phyloP scores from a whole-genome alignment of 495 filamentous ascomycete species.

The Trichodelitschia bisporula region DNA sequence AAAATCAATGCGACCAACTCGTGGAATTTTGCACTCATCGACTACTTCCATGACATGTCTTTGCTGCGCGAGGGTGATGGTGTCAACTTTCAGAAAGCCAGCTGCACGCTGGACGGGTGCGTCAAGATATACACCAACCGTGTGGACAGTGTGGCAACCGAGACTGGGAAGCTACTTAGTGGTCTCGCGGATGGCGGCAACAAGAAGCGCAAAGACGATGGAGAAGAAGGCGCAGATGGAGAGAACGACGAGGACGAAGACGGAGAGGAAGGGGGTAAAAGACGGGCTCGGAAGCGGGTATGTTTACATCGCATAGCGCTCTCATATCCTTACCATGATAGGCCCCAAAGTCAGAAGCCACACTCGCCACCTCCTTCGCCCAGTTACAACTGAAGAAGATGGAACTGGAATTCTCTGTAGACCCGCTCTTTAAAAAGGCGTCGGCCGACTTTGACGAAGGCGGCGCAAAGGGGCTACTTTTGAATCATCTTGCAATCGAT shows the following conservation, averaged over 20 bases:
- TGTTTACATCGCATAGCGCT: conserved; percentile 3
- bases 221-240: conserved; percentile 37
- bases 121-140: conserved; percentile 98
- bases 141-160: conserved; percentile 93
- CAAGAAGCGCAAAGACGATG: conserved; percentile 37
- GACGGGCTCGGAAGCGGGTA: conserved; percentile 43
- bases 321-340: conserved; percentile 6
- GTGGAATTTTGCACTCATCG: conserved; percentile 97
- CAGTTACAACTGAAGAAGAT: conserved; percentile 88
- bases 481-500: conserved; percentile 92
- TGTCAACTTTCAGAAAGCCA: conserved; percentile 96
- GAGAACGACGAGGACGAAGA: conserved; percentile 52
- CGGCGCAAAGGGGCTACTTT: conserved; percentile 78
- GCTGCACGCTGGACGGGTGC: conserved; percentile 92
- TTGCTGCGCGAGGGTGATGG: conserved; percentile 86
- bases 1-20: conserved; percentile 99
- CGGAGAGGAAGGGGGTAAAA: conserved; percentile 49
- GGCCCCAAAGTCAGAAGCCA: conserved; percentile 65
- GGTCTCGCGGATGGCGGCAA: conserved; percentile 78
- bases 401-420: conserved; percentile 88
- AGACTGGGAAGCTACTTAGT: conserved; percentile 87
- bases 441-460: conserved; percentile 97
- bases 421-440: conserved; percentile 95
- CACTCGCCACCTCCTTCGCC: conserved; percentile 66
- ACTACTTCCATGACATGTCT: conserved; percentile 99